These are phyloP conservation scores for Geum urbanum DNA, from an alignment of 306 rosid genomes.

Conservation along the genomic window DNA sequence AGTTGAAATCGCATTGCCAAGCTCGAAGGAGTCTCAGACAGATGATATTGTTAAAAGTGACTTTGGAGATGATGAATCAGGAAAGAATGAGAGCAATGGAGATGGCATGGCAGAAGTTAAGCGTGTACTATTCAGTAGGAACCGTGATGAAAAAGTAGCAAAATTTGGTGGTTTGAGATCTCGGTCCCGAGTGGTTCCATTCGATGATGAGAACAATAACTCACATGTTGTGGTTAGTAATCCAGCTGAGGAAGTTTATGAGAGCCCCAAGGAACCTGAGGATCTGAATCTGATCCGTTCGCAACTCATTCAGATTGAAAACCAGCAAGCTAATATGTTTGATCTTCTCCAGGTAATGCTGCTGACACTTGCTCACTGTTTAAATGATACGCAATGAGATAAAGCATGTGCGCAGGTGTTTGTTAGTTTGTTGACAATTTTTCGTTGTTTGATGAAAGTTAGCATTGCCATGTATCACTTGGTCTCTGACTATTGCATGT, in stretches of 20 bases:
- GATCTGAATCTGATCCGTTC: constrained; percentile 75
- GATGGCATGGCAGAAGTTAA: constrained; percentile 41
- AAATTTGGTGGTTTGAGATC: constrained; percentile 51
- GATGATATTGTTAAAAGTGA: constrained; percentile 38
- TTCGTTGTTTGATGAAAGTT: background rate
- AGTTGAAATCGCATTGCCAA: constrained; percentile 38
- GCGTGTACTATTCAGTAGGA: constrained; percentile 43
- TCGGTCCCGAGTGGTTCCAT: constrained; percentile 72
- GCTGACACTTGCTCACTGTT: background rate
- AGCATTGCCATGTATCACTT: background rate
- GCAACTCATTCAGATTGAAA: constrained; percentile 92
- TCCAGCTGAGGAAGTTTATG: constrained; percentile 47
- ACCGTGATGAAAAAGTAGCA: constrained; percentile 48
- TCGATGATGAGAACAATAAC: constrained; percentile 35
- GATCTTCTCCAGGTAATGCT: constrained; percentile 77
- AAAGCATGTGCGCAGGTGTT: background rate
- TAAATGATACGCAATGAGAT: constrained; percentile 1
- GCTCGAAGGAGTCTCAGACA: constrained; percentile 34
- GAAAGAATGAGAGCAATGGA: constrained; percentile 27
- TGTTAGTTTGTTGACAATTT: background rate
- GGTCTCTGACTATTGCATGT: background rate
- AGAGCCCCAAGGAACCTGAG: constrained; percentile 69
- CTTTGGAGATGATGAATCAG: constrained; percentile 30
- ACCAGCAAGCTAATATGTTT: constrained; percentile 79
- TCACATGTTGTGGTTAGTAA: constrained; percentile 33